A percentile compares a stretch with the other conserved stretches of the same genome.
Conservation (phyloP, 345 rosid species). For the Cardamine resedifolia region DNA sequence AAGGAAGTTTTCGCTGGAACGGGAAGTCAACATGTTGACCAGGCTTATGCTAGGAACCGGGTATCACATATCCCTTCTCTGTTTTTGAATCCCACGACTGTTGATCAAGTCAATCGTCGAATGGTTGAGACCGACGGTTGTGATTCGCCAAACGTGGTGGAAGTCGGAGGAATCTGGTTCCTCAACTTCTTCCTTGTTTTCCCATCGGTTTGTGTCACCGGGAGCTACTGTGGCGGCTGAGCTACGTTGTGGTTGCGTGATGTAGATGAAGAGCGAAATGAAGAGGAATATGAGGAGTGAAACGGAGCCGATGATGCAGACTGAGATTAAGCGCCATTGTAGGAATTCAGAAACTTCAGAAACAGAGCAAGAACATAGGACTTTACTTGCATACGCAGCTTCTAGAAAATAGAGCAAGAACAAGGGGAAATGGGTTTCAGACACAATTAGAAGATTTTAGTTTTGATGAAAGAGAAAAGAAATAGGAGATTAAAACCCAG, state of each 20-base stretch:
- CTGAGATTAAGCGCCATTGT: slow-evolving; percentile 24
- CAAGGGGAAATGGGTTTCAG: not conserved
- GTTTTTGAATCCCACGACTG: slow-evolving; percentile 53
- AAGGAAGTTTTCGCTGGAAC: too few species aligned
- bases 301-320: slow-evolving; percentile 12
- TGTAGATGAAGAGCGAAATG: slow-evolving; percentile 17
- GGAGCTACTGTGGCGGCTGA: slow-evolving; percentile 16
- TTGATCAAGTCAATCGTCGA: slow-evolving; percentile 57
- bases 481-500: slow-evolving; percentile 3
- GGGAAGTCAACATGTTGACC: too few species aligned
- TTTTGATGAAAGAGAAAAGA: not conserved
- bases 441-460: not conserved
- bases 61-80: slow-evolving; percentile 49
- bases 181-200: slow-evolving; percentile 30
- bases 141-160: slow-evolving; percentile 67
- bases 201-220: not conserved
- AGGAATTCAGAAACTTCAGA: not conserved
- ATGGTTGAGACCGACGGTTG: slow-evolving; percentile 60
- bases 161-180: slow-evolving; percentile 26
- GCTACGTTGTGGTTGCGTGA: not conserved
- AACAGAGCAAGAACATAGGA: slow-evolving; percentile 22
- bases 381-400: not conserved
- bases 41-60: too few species aligned
- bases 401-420: not conserved
- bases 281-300: slow-evolving; percentile 36